Evolutionary conservation across 345 rosid genomes (phyloP), one percentile per base, ranked within the genome.

Genomic region (Eucalyptus coolabah): DNA sequence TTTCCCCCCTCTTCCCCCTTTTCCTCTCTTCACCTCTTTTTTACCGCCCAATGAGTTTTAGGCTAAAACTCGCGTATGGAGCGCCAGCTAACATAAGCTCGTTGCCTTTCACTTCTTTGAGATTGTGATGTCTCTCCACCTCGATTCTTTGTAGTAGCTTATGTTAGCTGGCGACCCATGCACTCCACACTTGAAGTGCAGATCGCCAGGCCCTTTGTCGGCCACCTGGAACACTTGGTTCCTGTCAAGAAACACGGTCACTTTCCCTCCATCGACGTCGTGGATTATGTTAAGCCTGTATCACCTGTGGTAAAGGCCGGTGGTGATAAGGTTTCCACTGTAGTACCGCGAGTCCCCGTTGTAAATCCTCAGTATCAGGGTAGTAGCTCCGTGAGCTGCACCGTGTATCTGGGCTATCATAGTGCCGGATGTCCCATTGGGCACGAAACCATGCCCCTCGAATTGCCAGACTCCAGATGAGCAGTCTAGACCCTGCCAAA

Each of bases 401-500:
- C 94, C 92, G 17, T 90, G 92, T 30, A 93, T 87, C 54, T 92
- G 95, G 90, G 92, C 89, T 23, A 92, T 89, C 86, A 89, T 91
- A n/a, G 89, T 88, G 5, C 93, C 93, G 0, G 91, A 72, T 24
- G 95, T 93, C 7, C 92, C 93, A 2, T 59, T 63, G 2, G 95
- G 91, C 56, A 94, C 91, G 34, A 89, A 91, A 18, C 92, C 90
- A 5, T 90, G 51, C 23, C 93, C 94, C 87, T 93, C 92, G 30
- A 94, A 93, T 91, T 94, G 94, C 94, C 94, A 93, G 2, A 92
- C 91, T 19, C 94, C 94, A 1, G 91, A 89, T 0, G 91, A 86
- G 87, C 92, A 93, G 40, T 91, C 92, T 32, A 92, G 88, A 23
- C 94, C 95, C 94, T 94, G 44, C 83, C 83, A 3, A 72, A 40